Base-by-base conservation (phyloP, 345 rosid genomes). In the Heritiera littoralis region DNA sequence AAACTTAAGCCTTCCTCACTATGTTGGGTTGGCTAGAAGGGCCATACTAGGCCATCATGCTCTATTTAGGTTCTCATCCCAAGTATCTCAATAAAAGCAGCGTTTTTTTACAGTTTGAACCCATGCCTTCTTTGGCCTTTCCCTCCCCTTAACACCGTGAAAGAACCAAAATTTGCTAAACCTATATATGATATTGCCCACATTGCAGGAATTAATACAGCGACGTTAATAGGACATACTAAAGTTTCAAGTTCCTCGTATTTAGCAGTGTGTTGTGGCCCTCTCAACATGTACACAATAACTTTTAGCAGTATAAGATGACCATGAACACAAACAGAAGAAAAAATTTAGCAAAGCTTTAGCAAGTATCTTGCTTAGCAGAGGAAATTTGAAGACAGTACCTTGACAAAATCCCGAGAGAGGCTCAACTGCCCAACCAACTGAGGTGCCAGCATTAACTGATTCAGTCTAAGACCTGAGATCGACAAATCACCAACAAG, bases 391-490 rank as follows among this genome's bases (percentile, higher is more conserved):
- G 72, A 49, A 67, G 80, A 43, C 69, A 81, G 81, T 89, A 89
- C 99, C 96, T 95, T 95, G 79, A 95, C 83, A 80, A 63, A 81
- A 76, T 90, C 89, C 43, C 78, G 89, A 59, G 99, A 93, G 82
- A 95, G 87, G 71, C 93, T 92, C 89, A 95, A 86, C 75, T 63
- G 80, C 70, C 99, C 99, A 77, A 82, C 89, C 84, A 95, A 85
- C 83, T 91, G 97, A 80, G 99, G 99, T 41, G 99, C 99, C 80
- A 95, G 85, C 85, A 87, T 88, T 86, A 95, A 86, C 83, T 95
- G 99, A 88, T 95, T 95, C 80, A 95, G 88, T 87, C 90, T 95
- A 66, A 95, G 94, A 79, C 99, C 92, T 63, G 97, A 91, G 20
- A 95, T 84, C 45, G 93, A 92, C 76, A 95, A 87, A 64, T 95